phyloP scores from a whole-genome alignment of 139 green algal species.

The Limnomonas spitsbergensis region DNA sequence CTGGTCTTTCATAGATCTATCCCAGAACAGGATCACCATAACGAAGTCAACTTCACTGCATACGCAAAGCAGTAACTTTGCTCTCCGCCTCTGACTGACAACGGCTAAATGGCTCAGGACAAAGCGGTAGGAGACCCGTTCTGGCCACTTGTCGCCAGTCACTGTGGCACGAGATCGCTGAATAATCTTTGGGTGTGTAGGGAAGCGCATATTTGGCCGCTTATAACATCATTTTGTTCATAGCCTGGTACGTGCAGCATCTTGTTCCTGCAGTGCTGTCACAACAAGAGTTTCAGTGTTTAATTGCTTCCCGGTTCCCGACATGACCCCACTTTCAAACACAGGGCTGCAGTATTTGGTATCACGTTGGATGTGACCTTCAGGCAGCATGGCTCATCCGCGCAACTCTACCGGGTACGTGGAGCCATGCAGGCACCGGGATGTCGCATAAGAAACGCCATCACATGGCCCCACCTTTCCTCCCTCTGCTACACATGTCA shows the following conservation, averaged over 20 bases:
- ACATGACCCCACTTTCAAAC: background rate
- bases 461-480: too few species aligned
- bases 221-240: conserved; percentile 3
- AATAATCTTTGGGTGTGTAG: too few species aligned
- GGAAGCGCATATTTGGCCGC: background rate
- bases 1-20: too few species aligned
- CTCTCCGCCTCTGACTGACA: too few species aligned
- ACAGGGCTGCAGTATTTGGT: background rate
- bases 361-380: background rate
- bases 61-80: too few species aligned
- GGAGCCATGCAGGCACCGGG: background rate
- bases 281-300: background rate
- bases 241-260: background rate
- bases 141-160: too few species aligned
- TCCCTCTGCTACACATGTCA: too few species aligned
- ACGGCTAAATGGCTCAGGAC: too few species aligned
- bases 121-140: too few species aligned
- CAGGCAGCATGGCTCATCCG: background rate
- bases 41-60: too few species aligned
- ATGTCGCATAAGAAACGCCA: background rate
- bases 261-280: background rate
- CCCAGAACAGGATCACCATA: too few species aligned
- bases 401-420: background rate
- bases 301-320: background rate
- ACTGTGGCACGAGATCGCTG: too few species aligned